A percentile compares a stretch with the other conserved stretches of the same genome.
Evolutionary conservation across 2,329 filamentous ascomycete genomes (phyloP).

Genomic region (Penicillium decumbens): DNA sequence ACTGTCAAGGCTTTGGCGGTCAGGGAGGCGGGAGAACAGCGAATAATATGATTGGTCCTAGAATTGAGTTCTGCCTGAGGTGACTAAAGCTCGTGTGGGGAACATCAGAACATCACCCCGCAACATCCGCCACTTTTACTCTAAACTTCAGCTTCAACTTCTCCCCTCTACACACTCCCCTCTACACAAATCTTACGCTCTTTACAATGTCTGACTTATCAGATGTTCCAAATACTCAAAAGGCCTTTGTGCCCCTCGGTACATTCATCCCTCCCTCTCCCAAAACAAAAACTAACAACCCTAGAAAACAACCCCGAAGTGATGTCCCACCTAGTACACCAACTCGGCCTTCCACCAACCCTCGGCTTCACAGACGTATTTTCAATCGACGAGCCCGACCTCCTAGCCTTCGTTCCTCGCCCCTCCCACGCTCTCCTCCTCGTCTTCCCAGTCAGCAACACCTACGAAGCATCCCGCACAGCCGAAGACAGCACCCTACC

Average conservation of each 20-base stretch:
- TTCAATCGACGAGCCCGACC: constrained; percentile 77
- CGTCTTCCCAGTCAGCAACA: constrained; percentile 77
- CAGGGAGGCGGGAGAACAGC: no score
- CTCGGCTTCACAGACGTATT: constrained; percentile 87
- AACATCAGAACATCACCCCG: constrained; percentile 8
- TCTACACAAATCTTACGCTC: no score
- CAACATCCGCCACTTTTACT: constrained; percentile 2
- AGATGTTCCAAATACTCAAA: constrained; percentile 39
- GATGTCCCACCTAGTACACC: constrained; percentile 76
- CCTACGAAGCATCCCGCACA: constrained; percentile 71
- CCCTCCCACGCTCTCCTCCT: constrained; percentile 84
- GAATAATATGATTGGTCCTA: no score
- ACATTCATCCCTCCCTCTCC: constrained; percentile 6
- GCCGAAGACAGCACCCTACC: constrained; percentile 63
- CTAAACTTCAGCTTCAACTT: neutral
- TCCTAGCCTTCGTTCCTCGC: constrained; percentile 81
- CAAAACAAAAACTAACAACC: constrained; percentile 9
- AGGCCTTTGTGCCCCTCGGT: constrained; percentile 50
- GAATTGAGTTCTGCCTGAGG: neutral
- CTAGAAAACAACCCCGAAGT: constrained; percentile 76
- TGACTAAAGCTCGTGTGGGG: constrained; percentile 2
- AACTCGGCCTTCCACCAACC: constrained; percentile 72
- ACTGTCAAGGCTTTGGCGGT: no score
- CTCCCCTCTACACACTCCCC: no score
- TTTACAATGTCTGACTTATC: constrained; percentile 31